Evolutionary conservation across 768 basidiomycete genomes (phyloP).

Genomic region (Lentinus brumalis): DNA sequence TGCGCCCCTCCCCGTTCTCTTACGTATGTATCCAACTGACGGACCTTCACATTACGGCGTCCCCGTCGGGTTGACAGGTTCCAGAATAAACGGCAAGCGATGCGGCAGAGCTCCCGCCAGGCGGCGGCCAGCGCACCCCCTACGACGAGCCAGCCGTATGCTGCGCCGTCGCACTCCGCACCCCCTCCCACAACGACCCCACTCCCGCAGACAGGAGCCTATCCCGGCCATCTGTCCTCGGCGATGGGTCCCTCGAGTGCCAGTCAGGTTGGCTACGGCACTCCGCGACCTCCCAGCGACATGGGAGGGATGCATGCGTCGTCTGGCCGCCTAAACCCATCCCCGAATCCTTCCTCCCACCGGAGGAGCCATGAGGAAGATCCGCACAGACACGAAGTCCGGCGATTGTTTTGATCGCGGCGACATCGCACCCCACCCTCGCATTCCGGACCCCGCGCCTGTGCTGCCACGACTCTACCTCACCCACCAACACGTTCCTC

Average conservation of each 20-base stretch:
- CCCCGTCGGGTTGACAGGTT: slow-evolving; percentile 55
- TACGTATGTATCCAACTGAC: slow-evolving; percentile 1
- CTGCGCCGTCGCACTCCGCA: slow-evolving; percentile 21
- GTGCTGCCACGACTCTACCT: slow-evolving; percentile 1
- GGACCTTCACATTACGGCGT: slow-evolving; percentile 13
- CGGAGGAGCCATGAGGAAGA: slow-evolving; percentile 29
- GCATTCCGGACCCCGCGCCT: slow-evolving; percentile 12
- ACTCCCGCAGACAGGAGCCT: slow-evolving; percentile 8
- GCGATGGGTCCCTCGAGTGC: slow-evolving; percentile 14
- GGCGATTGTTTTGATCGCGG: slow-evolving; percentile 21
- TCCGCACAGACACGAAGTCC: slow-evolving; percentile 11
- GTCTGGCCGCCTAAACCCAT: slow-evolving; percentile 22
- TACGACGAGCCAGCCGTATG: slow-evolving; percentile 30
- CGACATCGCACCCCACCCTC: slow-evolving; percentile 17
- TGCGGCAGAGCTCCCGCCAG: slow-evolving; percentile 77
- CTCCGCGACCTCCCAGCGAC: slow-evolving; percentile 14
- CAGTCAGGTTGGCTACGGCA: slow-evolving; percentile 23
- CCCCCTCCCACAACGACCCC: slow-evolving; percentile 12
- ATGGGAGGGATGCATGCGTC: slow-evolving; percentile 19
- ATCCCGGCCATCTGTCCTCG: slow-evolving; percentile 10
- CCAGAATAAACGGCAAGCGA: slow-evolving; percentile 84
- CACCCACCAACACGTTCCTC: neutral
- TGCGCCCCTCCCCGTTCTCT: slow-evolving; percentile 34
- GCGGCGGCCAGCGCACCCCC: slow-evolving; percentile 43
- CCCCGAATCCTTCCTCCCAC: slow-evolving; percentile 27